These are phyloP conservation scores for Rheum nobile DNA, from an alignment of 148 eudicot genomes.

Conservation along the genomic window DNA sequence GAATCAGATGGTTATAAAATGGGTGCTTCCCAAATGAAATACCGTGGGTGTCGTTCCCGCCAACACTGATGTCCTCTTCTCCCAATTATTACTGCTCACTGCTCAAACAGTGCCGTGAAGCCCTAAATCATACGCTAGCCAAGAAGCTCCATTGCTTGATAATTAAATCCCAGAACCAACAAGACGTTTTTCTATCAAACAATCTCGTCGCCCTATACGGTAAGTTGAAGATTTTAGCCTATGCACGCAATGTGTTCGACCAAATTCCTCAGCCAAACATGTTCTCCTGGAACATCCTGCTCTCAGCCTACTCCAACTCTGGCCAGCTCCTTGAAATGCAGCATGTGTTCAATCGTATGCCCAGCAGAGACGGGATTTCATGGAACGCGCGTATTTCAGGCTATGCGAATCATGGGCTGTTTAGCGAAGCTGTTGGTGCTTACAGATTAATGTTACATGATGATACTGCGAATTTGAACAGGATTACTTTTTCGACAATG, in stretches of 20 bases:
- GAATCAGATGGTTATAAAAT: no score
- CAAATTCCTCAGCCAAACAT: constrained; percentile 50
- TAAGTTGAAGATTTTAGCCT: constrained; percentile 21
- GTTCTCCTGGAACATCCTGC: constrained; percentile 75
- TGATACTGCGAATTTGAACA: constrained; percentile 37
- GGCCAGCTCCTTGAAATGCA: constrained; percentile 41
- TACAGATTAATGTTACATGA: constrained; percentile 54
- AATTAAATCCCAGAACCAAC: constrained; percentile 33
- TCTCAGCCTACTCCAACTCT: constrained; percentile 52
- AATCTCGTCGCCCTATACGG: constrained; percentile 30
- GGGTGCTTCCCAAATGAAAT: not conserved
- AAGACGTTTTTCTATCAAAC: constrained; percentile 52
- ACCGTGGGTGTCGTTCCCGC: constrained; percentile 16
- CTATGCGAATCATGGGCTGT: constrained; percentile 34
- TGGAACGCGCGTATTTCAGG: constrained; percentile 87
- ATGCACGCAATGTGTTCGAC: constrained; percentile 83
- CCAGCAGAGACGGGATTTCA: constrained; percentile 60
- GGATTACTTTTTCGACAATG: constrained; percentile 70
- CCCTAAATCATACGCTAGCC: constrained; percentile 32
- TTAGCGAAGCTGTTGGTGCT: constrained; percentile 33
- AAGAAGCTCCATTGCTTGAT: constrained; percentile 54
- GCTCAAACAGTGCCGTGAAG: constrained; percentile 61
- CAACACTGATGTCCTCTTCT: constrained; percentile 30
- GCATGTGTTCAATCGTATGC: constrained; percentile 42
- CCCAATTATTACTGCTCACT: constrained; percentile 49